These are phyloP conservation scores for Fusarium sterilihyphosum DNA, from an alignment of 2,329 filamentous ascomycete genomes.

Conservation along the genomic window DNA sequence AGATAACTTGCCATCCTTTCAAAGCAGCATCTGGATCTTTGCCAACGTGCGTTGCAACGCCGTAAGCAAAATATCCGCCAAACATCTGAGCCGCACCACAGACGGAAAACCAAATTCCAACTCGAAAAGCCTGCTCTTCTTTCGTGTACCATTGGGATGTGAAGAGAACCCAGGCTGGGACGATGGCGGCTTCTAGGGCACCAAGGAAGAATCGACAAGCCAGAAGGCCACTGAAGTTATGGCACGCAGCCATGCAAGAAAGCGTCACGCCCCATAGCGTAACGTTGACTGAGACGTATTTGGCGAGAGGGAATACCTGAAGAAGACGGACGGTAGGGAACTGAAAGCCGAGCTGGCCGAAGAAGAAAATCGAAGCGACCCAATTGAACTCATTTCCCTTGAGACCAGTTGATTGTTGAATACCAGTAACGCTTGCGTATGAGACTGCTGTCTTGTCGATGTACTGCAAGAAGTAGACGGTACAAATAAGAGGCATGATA, in stretches of 20 bases:
- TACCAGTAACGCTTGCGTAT: conserved; percentile 39
- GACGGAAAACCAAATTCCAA: conserved; percentile 36
- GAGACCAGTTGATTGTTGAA: conserved; percentile 46
- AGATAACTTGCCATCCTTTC: neutral
- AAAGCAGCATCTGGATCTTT: conserved; percentile 8
- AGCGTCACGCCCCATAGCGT: neutral
- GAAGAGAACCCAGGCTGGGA: conserved; percentile 23
- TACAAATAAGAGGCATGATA: conserved; percentile 40
- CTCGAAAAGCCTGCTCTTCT: conserved; percentile 32
- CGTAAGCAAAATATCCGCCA: conserved; percentile 37
- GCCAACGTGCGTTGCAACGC: conserved; percentile 30
- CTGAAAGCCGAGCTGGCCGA: conserved; percentile 50
- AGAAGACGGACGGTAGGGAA: conserved; percentile 52
- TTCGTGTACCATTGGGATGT: conserved; percentile 38
- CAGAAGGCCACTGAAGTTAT: neutral
- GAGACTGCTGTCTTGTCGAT: conserved; percentile 42
- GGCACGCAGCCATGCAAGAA: neutral
- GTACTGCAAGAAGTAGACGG: conserved; percentile 39
- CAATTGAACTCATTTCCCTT: conserved; percentile 56
- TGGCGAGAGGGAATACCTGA: conserved; percentile 32
- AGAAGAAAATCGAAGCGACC: conserved; percentile 46
- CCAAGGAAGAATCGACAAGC: conserved; percentile 7
- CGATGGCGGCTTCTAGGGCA: neutral
- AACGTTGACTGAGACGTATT: neutral
- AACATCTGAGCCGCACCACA: conserved; percentile 35